These are phyloP conservation scores for Rheum nobile DNA, from an alignment of 148 eudicot genomes.

Conservation along the genomic window DNA sequence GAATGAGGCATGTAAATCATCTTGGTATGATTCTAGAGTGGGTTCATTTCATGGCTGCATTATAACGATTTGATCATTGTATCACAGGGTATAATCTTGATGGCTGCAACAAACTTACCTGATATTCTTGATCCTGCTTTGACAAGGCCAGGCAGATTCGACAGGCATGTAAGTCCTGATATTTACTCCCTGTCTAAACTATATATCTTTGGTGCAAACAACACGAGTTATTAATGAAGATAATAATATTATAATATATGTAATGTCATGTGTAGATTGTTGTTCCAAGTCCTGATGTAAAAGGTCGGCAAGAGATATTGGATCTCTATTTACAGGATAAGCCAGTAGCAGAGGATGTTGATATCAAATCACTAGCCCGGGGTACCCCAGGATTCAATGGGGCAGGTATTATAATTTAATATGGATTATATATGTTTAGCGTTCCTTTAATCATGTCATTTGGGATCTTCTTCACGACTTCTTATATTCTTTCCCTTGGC, in stretches of 20 bases:
- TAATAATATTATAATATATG: neutral
- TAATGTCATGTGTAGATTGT: slow-evolving; percentile 42
- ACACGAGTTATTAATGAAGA: neutral
- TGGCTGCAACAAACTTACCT: slow-evolving; percentile 99
- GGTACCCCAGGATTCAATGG: slow-evolving; percentile 99
- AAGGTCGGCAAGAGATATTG: slow-evolving; percentile 87
- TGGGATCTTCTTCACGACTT: neutral
- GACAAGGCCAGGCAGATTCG: slow-evolving; percentile 98
- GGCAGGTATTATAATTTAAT: slow-evolving; percentile 39
- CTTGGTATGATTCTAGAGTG: neutral
- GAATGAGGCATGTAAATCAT: slow-evolving; percentile 53
- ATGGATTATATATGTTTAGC: neutral
- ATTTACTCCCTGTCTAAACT: neutral
- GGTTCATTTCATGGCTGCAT: neutral
- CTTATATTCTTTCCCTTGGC: slow-evolving; percentile 5
- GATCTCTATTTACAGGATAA: slow-evolving; percentile 86
- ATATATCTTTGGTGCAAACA: neutral
- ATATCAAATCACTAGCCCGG: slow-evolving; percentile 79
- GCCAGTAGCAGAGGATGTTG: slow-evolving; percentile 75
- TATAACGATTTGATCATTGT: slow-evolving; percentile 9
- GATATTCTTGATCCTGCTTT: slow-evolving; percentile 97
- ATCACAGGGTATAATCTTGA: slow-evolving; percentile 82
- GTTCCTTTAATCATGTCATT: neutral
- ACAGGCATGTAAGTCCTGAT: slow-evolving; percentile 74
- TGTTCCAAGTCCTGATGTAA: slow-evolving; percentile 91